A percentile compares a stretch with the other conserved stretches of the same genome.
Evolutionary conservation across 108 stramenopile genomes (phyloP).

Genomic region (Cyclostephanos invisitatus): DNA sequence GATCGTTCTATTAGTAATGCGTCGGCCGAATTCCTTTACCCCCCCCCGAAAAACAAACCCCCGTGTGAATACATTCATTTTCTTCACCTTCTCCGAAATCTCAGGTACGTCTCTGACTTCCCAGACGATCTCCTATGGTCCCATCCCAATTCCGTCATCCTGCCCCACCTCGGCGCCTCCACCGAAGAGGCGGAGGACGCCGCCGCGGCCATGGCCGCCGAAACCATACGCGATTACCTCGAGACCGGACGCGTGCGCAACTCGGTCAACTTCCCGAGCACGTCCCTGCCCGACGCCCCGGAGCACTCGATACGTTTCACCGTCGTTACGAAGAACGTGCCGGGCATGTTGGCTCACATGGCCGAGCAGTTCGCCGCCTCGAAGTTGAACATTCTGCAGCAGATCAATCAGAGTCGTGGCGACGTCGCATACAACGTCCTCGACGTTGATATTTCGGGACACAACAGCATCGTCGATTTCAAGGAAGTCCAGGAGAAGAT

Average conservation of each 20-base stretch:
- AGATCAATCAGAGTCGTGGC: slow-evolving; percentile 88
- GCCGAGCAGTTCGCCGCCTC: slow-evolving; percentile 76
- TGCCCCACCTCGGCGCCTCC: slow-evolving; percentile 96
- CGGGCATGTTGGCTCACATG: slow-evolving; percentile 87
- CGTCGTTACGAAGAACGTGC: slow-evolving; percentile 89
- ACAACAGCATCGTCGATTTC: slow-evolving; percentile 64
- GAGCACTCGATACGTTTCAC: slow-evolving; percentile 78
- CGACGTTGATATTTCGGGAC: slow-evolving; percentile 75
- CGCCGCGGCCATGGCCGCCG: slow-evolving; percentile 90
- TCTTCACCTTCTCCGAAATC: not conserved
- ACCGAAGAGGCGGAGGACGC: slow-evolving; percentile 96
- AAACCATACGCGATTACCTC: slow-evolving; percentile 85
- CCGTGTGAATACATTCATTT: not conserved
- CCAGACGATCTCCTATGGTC: slow-evolving; percentile 87
- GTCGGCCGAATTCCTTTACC: not conserved
- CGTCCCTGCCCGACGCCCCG: slow-evolving; percentile 60
- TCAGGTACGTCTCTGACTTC: slow-evolving; percentile 83
- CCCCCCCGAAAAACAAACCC: not conserved
- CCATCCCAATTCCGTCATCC: slow-evolving; percentile 84
- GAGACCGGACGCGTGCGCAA: slow-evolving; percentile 85
- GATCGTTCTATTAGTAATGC: not conserved
- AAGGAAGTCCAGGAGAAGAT: slow-evolving; percentile 85
- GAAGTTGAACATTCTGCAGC: slow-evolving; percentile 87
- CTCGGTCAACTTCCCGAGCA: slow-evolving; percentile 91
- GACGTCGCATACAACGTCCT: slow-evolving; percentile 91